phyloP scores from a whole-genome alignment of 805 yeast species.

The Lipomyces oligophaga region DNA sequence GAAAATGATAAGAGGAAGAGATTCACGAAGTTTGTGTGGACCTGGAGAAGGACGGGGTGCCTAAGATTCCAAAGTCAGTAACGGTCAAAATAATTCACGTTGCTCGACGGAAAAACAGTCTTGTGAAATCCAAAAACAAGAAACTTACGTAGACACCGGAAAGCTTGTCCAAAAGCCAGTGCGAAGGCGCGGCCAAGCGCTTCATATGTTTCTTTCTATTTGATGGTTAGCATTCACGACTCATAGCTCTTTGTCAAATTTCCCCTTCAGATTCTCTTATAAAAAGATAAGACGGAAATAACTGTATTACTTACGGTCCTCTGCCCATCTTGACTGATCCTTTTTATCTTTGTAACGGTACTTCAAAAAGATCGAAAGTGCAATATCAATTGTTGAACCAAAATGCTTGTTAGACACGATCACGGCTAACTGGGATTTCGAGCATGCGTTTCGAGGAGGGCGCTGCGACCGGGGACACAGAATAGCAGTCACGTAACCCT shows the following conservation, averaged over 20 bases:
- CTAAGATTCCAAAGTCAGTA: slow-evolving; percentile 3
- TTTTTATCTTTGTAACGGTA: not conserved
- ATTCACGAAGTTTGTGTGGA: slow-evolving; percentile 99
- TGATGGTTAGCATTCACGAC: not conserved
- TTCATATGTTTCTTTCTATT: slow-evolving; percentile 84
- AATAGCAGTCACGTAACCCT: too few relatives aligned
- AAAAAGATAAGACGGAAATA: not conserved
- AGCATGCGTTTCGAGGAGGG: too few relatives aligned
- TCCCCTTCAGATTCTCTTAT: not conserved
- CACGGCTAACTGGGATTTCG: too few relatives aligned
- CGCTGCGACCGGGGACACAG: too few relatives aligned
- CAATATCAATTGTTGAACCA: too few relatives aligned
- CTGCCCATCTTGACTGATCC: slow-evolving; percentile 24
- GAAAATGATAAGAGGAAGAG: slow-evolving; percentile 93
- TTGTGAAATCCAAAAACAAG: not conserved
- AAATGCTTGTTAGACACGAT: too few relatives aligned
- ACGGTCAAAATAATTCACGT: not conserved
- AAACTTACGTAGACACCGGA: slow-evolving; percentile 74
- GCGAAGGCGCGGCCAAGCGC: slow-evolving; percentile 99
- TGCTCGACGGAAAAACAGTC: too few relatives aligned
- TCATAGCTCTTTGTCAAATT: not conserved
- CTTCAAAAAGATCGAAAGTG: too few relatives aligned
- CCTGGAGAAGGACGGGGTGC: slow-evolving; percentile 99
- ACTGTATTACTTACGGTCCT: slow-evolving; percentile 27
- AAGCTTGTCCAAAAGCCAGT: slow-evolving; percentile 99